Evolutionary conservation across 768 basidiomycete species (phyloP).

Genomic region (Mycena albidolilacea): DNA sequence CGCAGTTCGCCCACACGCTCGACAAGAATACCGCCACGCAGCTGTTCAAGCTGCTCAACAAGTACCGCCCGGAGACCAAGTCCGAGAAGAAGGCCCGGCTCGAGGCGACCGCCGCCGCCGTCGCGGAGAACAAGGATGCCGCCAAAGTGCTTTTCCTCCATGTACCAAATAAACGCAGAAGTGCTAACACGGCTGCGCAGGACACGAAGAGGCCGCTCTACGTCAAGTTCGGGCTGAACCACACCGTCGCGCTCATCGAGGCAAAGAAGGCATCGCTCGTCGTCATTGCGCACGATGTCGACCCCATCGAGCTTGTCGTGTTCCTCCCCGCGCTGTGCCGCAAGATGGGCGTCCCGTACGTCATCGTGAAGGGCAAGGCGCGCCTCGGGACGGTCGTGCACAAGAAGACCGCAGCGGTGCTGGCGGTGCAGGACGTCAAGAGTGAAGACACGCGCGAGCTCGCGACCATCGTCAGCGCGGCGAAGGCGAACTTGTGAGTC

Average conservation of each 20-base stretch:
- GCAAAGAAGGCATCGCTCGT: constrained; percentile 98
- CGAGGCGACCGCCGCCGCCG: constrained; percentile 79
- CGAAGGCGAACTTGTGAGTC: constrained; percentile 97
- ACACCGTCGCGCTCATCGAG: constrained; percentile 95
- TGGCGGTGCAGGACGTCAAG: constrained; percentile 94
- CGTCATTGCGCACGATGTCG: constrained; percentile 97
- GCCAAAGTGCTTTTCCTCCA: constrained; percentile 54
- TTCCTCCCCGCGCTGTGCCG: constrained; percentile 98
- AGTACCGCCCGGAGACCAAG: constrained; percentile 95
- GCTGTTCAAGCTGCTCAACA: constrained; percentile 98
- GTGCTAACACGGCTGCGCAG: constrained; percentile 46
- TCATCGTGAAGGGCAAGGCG: constrained; percentile 98
- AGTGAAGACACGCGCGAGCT: constrained; percentile 96
- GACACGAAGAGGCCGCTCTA: constrained; percentile 96
- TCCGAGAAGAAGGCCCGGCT: constrained; percentile 98
- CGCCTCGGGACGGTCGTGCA: constrained; percentile 98
- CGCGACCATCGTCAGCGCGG: constrained; percentile 91
- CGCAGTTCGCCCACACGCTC: constrained; percentile 96
- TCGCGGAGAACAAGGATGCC: constrained; percentile 85
- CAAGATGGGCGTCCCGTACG: constrained; percentile 99
- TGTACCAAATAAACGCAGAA: not conserved
- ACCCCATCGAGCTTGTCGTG: constrained; percentile 99
- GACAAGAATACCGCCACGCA: constrained; percentile 99
- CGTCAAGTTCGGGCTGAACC: constrained; percentile 98
- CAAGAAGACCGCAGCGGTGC: constrained; percentile 97